Base-by-base conservation (phyloP, 768 basidiomycete genomes). In the Pisolithus sp. region DNA sequence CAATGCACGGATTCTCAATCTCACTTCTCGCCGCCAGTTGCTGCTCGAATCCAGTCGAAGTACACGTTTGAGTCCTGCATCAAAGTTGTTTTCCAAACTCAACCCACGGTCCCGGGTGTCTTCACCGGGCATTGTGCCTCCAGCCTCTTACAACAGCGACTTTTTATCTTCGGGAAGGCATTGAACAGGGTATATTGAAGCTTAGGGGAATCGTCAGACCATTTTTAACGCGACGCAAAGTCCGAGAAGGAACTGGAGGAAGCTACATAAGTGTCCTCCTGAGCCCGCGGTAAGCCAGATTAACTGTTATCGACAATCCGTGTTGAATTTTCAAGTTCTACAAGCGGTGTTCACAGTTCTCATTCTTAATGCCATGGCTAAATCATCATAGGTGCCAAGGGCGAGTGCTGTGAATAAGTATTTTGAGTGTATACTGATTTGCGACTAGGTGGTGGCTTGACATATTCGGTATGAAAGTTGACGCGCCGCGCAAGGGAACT, bases 171-270 rank as follows among this genome's bases (percentile, higher is more conserved):
- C 95, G 83, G 86, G 49, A 92, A 95, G 58, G 78, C 89, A 62
- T 83, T 95, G 77, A 89, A 83, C 89, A 92, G 75, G n/a, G n/a
- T n/a, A n/a, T n/a, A n/a, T n/a, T n/a, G n/a, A n/a, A n/a, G n/a
- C n/a, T n/a, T n/a, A n/a, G n/a, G n/a, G 74, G 72, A 77, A 83
- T 54, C 84, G 86, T 61, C 85, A 92, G 64, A 97, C 93, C 50
- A 96, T 93, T 30, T 96, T 98, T n/a, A n/a, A n/a, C n/a, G n/a
- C 71, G 93, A 89, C 73, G 86, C 88, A 2, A 86, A 91, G 53
- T 83, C 83, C 54, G 82, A 91, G n/a, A n/a, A n/a, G n/a, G n/a
- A n/a, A n/a, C n/a, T n/a, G n/a, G n/a, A n/a, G n/a, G n/a, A n/a
- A 72, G 59, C 79, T 97, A 41, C 87, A 89, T 61, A 87, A 85